Conservation (phyloP, 2,329 filamentous ascomycete genomes). For the Sclerotinia subarctica region DNA sequence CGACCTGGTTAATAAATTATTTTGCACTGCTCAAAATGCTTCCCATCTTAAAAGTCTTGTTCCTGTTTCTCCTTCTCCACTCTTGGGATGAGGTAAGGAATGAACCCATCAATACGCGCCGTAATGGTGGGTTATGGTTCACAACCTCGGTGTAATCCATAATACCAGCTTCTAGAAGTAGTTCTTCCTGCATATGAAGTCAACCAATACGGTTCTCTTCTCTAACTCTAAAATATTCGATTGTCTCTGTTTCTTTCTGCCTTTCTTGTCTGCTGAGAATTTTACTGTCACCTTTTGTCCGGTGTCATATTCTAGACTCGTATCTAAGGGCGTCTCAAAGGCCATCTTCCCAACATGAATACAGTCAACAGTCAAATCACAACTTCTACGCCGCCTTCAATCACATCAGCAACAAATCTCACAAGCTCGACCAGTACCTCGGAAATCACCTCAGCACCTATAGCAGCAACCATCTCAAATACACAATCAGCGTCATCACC, state of each 20-base stretch:
- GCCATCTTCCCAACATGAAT: neutral
- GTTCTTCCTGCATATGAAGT: neutral
- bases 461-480: neutral
- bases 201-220: neutral
- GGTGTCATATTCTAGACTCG: too few species aligned
- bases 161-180: neutral
- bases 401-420: neutral
- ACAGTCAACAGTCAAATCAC: neutral
- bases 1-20: neutral
- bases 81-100: neutral
- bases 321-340: neutral
- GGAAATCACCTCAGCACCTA: neutral
- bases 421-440: neutral
- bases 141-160: too few species aligned
- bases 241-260: neutral
- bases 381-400: neutral
- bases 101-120: neutral
- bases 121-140: neutral
- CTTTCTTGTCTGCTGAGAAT: neutral
- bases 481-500: neutral
- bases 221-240: neutral
- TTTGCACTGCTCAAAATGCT: too few species aligned
- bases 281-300: too few species aligned
- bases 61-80: neutral
- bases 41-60: neutral